Evolutionary conservation across 2,329 filamentous ascomycete species (phyloP), one percentile per base, ranked within the genome.

Genomic region (Ophiostoma sp.): DNA sequence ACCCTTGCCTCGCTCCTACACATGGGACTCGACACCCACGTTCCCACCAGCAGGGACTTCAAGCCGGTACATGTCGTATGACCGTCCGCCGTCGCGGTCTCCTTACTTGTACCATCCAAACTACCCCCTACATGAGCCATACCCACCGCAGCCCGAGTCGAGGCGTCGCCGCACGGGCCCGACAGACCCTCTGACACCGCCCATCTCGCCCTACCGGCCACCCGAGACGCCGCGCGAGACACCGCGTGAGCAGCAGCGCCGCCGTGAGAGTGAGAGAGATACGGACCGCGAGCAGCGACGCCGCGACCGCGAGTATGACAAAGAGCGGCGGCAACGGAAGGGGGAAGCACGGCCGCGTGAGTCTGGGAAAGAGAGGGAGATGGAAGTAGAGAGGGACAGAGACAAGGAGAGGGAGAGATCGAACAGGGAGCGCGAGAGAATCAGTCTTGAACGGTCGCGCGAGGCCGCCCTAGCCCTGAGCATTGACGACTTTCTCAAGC

Each of bases 401-500:
- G 60, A 14, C 38, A 27, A 36, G 52, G 60, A 41, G 40, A 41
- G 27, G 12, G 55, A 60, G 27, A 27, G 55, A 11, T 5, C 14
- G 1, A 38, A 63, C 16, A 11, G 36, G 9, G 60, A 41, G 14
- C 11, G 16, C 11, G 36, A 40, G 36, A 40, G 58, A 38, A n/a
- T 40, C 58, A 41, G 58, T 16, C 14, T 41, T 5, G 58, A 62
- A n/a, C 40, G 58, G 36, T 41, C 58, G 11, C 36, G 66, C 63
- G 18, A 38, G 18, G 66, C 44, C n/a, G 36, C 41, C 1, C 60
- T 70, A 8, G 18, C 42, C 3, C 36, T 36, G 1, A 67, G 65
- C 0, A 42, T 71, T 8, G 70, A 69, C 62, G 68, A 71, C 14
- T 45, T 71, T 9, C 45, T 69, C 11, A 16, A 44, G 12, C 68